phyloP scores from a whole-genome alignment of 1,139 yeast genomes.

The Hyphopichia burtonii region DNA sequence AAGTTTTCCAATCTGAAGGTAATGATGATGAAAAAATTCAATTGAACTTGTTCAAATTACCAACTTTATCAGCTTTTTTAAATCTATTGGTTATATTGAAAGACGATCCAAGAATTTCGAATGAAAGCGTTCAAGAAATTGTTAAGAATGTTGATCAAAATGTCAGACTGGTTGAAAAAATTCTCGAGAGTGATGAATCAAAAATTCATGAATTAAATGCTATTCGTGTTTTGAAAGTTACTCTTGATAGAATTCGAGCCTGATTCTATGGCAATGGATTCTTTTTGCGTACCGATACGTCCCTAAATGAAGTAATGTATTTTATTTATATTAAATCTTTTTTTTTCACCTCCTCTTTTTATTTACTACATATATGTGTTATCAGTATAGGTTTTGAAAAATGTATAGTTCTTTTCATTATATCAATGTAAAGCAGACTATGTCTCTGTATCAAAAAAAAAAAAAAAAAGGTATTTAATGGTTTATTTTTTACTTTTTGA shows the following conservation, averaged over 20 bases:
- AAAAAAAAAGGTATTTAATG: not conserved
- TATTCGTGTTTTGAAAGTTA: slow-evolving; percentile 36
- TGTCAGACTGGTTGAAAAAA: slow-evolving; percentile 15
- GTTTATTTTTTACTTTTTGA: slow-evolving; percentile 18
- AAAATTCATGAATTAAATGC: slow-evolving; percentile 30
- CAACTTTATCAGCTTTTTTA: slow-evolving; percentile 51
- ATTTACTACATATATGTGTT: not conserved
- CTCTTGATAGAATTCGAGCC: slow-evolving; percentile 37
- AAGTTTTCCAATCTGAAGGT: slow-evolving; percentile 20
- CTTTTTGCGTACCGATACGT: too few relatives aligned
- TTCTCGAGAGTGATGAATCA: slow-evolving; percentile 11
- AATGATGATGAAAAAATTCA: slow-evolving; percentile 10
- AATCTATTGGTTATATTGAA: slow-evolving; percentile 53
- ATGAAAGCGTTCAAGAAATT: slow-evolving; percentile 20
- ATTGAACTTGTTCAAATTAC: slow-evolving; percentile 30
- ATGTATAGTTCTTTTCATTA: too few relatives aligned
- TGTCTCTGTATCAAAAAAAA: too few relatives aligned
- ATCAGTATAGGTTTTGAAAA: too few relatives aligned
- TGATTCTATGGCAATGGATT: too few relatives aligned
- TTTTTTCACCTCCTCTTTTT: not conserved
- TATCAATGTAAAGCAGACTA: too few relatives aligned
- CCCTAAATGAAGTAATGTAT: not conserved
- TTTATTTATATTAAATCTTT: not conserved
- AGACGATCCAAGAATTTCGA: slow-evolving; percentile 19
- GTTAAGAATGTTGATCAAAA: slow-evolving; percentile 14